phyloP scores from a whole-genome alignment of 805 yeast genomes.

The Torulaspora delbrueckii region DNA sequence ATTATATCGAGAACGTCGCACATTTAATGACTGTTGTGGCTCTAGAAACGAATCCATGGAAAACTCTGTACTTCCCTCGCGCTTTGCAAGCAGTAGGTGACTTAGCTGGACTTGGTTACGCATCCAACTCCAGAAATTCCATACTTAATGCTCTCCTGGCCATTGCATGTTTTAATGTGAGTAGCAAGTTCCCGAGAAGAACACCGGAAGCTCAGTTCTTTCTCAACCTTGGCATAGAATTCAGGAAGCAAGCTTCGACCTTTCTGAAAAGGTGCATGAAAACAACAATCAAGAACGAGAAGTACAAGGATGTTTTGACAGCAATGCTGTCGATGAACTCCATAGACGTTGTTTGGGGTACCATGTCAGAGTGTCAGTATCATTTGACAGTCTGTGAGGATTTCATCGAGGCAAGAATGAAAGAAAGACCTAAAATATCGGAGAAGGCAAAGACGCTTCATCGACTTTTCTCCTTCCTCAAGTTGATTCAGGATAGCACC shows the following conservation, averaged over 20 bases:
- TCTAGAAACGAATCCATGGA: constrained; percentile 80
- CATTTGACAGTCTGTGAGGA: constrained; percentile 74
- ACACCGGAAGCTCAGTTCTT: constrained; percentile 66
- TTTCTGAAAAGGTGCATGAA: constrained; percentile 58
- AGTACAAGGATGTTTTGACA: constrained; percentile 77
- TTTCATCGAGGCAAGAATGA: constrained; percentile 65
- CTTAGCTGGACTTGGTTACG: constrained; percentile 63
- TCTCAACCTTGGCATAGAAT: constrained; percentile 64
- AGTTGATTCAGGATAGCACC: constrained; percentile 74
- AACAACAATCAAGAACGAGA: constrained; percentile 50
- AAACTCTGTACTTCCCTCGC: constrained; percentile 76
- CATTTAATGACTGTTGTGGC: constrained; percentile 72
- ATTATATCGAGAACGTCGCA: constrained; percentile 71
- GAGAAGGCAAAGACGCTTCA: constrained; percentile 75
- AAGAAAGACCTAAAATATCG: constrained; percentile 57
- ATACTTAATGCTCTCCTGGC: constrained; percentile 74
- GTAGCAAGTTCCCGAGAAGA: constrained; percentile 62
- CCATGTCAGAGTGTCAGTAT: constrained; percentile 77
- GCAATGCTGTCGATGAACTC: constrained; percentile 84
- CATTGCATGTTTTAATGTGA: constrained; percentile 75
- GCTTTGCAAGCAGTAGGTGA: constrained; percentile 83
- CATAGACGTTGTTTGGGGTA: constrained; percentile 86
- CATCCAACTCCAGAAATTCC: constrained; percentile 73
- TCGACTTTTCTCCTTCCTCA: constrained; percentile 69
- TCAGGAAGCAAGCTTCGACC: constrained; percentile 67